Conservation (phyloP, 495 filamentous ascomycete species). For the Trichoderma reesei region DNA sequence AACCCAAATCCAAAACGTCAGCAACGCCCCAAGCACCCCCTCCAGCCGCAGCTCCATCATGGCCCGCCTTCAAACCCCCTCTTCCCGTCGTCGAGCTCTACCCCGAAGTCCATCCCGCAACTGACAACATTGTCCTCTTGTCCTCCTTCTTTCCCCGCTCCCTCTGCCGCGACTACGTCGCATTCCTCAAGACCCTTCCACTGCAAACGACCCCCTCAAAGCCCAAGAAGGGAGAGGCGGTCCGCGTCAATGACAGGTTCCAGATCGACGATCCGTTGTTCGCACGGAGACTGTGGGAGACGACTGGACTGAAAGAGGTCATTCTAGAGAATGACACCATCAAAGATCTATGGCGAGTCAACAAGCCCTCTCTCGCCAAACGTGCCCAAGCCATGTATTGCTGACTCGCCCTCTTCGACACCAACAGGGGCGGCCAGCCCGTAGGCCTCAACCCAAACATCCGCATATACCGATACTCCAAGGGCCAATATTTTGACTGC, state of each 20-base stretch:
- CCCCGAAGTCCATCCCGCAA: conserved; percentile 38
- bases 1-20: conserved; percentile 12
- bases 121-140: conserved; percentile 65
- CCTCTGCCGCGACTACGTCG: conserved; percentile 72
- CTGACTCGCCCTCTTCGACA: background rate
- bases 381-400: background rate
- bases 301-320: conserved; percentile 48
- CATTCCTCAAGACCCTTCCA: conserved; percentile 65
- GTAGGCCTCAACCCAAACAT: conserved; percentile 88
- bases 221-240: conserved; percentile 75
- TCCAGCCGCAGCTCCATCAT: conserved; percentile 41
- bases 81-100: conserved; percentile 59
- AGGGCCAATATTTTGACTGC: conserved; percentile 80
- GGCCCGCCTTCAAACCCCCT: conserved; percentile 69
- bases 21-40: conserved; percentile 10
- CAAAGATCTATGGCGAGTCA: conserved; percentile 16
- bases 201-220: conserved; percentile 73
- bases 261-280: conserved; percentile 71
- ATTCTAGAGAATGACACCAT: conserved; percentile 27
- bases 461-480: conserved; percentile 78
- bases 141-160: conserved; percentile 67
- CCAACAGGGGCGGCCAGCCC: conserved; percentile 66
- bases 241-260: conserved; percentile 85
- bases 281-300: conserved; percentile 62
- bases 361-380: too few relatives aligned